Percentiles rank a stretch among this genome's conserved stretches.
These are phyloP conservation scores for Paulownia fortunei DNA, from an alignment of 257 asterid genomes.

Conservation along the genomic window DNA sequence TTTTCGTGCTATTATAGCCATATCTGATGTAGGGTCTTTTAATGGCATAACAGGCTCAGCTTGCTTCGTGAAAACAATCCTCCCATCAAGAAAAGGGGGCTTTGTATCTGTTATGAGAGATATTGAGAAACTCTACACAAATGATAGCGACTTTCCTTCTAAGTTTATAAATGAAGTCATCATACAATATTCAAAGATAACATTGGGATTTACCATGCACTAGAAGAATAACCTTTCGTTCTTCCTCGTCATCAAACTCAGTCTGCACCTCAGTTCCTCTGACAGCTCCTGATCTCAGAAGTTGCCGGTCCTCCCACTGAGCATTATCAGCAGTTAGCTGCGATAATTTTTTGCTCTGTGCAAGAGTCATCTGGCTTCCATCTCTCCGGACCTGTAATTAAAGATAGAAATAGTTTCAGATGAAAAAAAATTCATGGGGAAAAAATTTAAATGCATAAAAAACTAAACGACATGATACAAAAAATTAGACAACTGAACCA, in stretches of 20 bases:
- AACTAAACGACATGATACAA: not conserved
- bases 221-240: constrained; percentile 89
- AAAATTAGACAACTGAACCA: not conserved
- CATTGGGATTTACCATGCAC: constrained; percentile 74
- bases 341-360: constrained; percentile 92
- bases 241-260: constrained; percentile 96
- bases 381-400: constrained; percentile 75
- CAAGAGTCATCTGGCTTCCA: constrained; percentile 95
- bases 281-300: constrained; percentile 96
- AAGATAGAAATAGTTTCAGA: not conserved
- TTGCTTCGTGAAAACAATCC: constrained; percentile 91
- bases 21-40: constrained; percentile 97
- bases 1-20: constrained; percentile 97
- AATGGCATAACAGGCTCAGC: constrained; percentile 95
- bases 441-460: constrained; percentile 6
- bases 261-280: constrained; percentile 95
- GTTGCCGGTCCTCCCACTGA: constrained; percentile 99
- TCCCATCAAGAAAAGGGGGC: constrained; percentile 98
- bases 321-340: constrained; percentile 99
- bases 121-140: constrained; percentile 33
- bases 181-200: constrained; percentile 1
- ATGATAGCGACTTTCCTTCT: constrained; percentile 7
- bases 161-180: constrained; percentile 27
- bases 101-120: constrained; percentile 73
- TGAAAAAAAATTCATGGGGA: not conserved